Evolutionary conservation across 257 asterid species (phyloP).

Genomic region (Solanum commersonii): DNA sequence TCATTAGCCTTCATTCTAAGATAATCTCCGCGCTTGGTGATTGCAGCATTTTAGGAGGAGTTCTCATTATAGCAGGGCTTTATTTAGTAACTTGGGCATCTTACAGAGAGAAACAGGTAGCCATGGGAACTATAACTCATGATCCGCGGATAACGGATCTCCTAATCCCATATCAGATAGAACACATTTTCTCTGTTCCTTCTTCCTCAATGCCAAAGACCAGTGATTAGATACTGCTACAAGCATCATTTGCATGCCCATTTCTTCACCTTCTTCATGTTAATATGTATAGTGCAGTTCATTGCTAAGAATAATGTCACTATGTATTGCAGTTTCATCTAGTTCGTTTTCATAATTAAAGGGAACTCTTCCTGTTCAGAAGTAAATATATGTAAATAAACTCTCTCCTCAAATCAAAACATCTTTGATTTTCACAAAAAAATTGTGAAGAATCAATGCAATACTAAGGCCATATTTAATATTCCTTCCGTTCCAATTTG

Average conservation of each 20-base stretch:
- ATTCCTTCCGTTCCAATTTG: too few species aligned
- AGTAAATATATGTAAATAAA: too few species aligned
- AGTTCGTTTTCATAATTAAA: neutral
- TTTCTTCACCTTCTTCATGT: neutral
- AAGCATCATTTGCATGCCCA: neutral
- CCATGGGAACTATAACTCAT: slow-evolving; percentile 16
- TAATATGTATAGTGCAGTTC: neutral
- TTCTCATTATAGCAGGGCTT: slow-evolving; percentile 73
- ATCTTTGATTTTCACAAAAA: too few species aligned
- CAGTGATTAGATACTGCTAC: slow-evolving; percentile 25
- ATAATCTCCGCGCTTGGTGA: neutral
- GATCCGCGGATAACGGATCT: slow-evolving; percentile 38
- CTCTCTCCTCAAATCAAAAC: too few species aligned
- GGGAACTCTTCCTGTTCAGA: too few species aligned
- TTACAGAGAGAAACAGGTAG: slow-evolving; percentile 35
- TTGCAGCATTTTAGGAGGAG: slow-evolving; percentile 83
- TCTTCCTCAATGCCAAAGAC: slow-evolving; percentile 43
- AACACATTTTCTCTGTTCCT: slow-evolving; percentile 45
- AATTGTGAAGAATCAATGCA: too few species aligned
- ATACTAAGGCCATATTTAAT: too few species aligned
- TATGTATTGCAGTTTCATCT: neutral
- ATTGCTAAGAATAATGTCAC: neutral
- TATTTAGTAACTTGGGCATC: slow-evolving; percentile 97
- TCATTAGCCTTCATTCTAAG: neutral
- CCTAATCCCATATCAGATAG: slow-evolving; percentile 40